Evolutionary conservation across 805 yeast species (phyloP), one percentile per base, ranked within the genome.

Genomic region (Metschnikowia drakensbergensis): DNA sequence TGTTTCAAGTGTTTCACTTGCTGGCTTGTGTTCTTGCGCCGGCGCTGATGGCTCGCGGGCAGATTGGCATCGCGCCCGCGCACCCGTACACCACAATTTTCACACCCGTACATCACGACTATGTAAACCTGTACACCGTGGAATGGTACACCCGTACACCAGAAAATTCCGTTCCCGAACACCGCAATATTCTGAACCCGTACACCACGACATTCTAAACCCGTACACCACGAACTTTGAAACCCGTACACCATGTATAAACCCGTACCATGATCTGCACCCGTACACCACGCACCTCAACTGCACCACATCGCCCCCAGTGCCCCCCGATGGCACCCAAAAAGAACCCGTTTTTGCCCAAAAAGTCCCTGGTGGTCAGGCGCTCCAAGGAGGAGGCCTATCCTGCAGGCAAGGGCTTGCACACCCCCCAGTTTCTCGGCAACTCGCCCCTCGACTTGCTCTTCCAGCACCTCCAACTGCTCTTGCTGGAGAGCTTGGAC

Each of bases 391-490:
- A 64, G 32, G 72, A 69, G 22, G 62, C 68, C 1, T 69, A 71
- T 49, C 64, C 64, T 11, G 42, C 44, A 35, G 52, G 64, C 34
- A 66, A 66, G 47, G 75, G 76, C 7, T 60, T 72, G 45, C 58
- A 67, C 44, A 60, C 60, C 47, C 70, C 69, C 1, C 63, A 67
- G 37, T 54, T 56, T 37, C 45, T 56, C 2, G 66, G 66, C 28
- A 54, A 55, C 26, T 52, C 63, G 6, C 75, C 75, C 5, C 54
- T 72, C 22, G 77, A 72, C 51, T 45, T 54, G 22, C 54, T 68
- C 37, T 72, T 72, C 52, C 55, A 53, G 11, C 58, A 60, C 3
- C 47, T 72, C n/a, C 71, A 69, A 46, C 38, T 29, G 5, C 51
- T 52, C 5, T 47, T 71, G 25, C 54, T 55, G 3, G 67, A 63